A percentile compares a stretch with the other conserved stretches of the same genome.
phyloP scores from a whole-genome alignment of 140 eudicot species.

The Ambrosia hybrid region DNA sequence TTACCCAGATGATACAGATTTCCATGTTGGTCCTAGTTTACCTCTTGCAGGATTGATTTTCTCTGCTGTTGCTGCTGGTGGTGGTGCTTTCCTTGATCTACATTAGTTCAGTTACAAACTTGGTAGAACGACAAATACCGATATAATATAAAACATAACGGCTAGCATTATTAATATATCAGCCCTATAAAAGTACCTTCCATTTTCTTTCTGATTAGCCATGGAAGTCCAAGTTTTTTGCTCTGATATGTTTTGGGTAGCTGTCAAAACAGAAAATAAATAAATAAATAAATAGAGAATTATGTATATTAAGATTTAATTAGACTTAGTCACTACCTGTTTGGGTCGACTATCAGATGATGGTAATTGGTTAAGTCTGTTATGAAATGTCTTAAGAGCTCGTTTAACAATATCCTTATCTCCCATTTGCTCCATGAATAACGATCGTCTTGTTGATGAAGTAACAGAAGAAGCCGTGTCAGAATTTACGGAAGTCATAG shows the following conservation, averaged over 20 bases:
- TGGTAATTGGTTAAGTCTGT: constrained; percentile 46
- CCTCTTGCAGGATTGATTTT: constrained; percentile 44
- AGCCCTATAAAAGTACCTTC: too few species aligned
- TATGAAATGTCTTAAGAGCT: constrained; percentile 84
- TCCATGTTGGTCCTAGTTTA: constrained; percentile 53
- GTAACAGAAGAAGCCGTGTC: constrained; percentile 47
- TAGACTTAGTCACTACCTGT: constrained; percentile 40
- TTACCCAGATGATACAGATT: constrained; percentile 57
- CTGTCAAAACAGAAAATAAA: constrained; percentile 36
- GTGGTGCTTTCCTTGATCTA: constrained; percentile 43
- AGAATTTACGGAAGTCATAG: constrained; percentile 47
- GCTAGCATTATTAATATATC: neutral
- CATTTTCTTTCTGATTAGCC: constrained; percentile 49
- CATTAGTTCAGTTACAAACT: constrained; percentile 1
- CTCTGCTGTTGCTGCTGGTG: constrained; percentile 38
- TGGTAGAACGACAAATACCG: neutral
- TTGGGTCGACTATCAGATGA: constrained; percentile 39
- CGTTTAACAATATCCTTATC: constrained; percentile 90
- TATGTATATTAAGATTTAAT: neutral
- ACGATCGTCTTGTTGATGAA: constrained; percentile 55
- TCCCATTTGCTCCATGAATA: constrained; percentile 95
- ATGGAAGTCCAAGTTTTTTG: constrained; percentile 41
- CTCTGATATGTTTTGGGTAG: constrained; percentile 38
- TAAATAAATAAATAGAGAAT: neutral
- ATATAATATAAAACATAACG: neutral